Percentiles rank a stretch among this genome's conserved stretches.
Conservation (phyloP, 2,329 filamentous ascomycete species). For the Colletotrichum lindemuthianum region DNA sequence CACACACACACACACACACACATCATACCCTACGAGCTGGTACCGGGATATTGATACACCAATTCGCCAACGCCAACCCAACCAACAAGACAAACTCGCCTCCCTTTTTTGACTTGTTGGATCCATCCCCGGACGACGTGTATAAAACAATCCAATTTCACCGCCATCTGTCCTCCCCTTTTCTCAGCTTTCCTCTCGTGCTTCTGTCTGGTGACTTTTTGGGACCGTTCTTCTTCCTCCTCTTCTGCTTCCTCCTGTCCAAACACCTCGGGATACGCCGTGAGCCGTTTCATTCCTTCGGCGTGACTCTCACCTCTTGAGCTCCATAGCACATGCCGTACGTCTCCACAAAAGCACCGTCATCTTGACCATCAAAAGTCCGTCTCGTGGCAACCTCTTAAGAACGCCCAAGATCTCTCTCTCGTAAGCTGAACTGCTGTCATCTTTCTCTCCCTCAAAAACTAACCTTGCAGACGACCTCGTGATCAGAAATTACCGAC, state of each 20-base stretch:
- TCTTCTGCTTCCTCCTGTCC: neutral
- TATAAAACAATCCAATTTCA: constrained; percentile 32
- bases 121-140: constrained; percentile 6
- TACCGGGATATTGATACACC: constrained; percentile 34
- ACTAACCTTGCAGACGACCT: neutral
- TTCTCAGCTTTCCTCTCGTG: constrained; percentile 17
- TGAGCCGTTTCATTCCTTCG: constrained; percentile 2
- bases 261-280: constrained; percentile 4
- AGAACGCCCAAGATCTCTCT: constrained; percentile 9
- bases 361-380: constrained; percentile 21
- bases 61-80: constrained; percentile 25
- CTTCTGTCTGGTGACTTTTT: constrained; percentile 12
- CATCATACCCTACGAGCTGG: constrained; percentile 30
- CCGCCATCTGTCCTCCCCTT: constrained; percentile 16
- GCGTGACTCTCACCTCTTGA: constrained; percentile 28
- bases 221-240: neutral
- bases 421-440: neutral
- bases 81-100: constrained; percentile 34
- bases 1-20: too few species aligned
- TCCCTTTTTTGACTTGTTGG: constrained; percentile 27
- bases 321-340: constrained; percentile 2
- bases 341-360: constrained; percentile 32
- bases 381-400: constrained; percentile 4
- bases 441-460: constrained; percentile 3
- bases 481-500: neutral